phyloP scores from a whole-genome alignment of 148 eudicot species.

The Gaultheria prostrata region DNA sequence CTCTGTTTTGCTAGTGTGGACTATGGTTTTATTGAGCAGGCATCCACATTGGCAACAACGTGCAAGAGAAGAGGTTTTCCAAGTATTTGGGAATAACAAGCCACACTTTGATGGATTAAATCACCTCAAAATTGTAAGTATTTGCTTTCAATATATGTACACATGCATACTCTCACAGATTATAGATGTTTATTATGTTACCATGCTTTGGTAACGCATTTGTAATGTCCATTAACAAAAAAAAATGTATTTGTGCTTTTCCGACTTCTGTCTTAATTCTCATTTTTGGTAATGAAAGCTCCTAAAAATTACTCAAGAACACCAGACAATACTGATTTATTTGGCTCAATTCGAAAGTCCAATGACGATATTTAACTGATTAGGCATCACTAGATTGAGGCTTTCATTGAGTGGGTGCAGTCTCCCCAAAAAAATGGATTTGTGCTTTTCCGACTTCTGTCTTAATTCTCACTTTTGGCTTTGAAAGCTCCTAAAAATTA shows the following conservation, averaged over 20 bases:
- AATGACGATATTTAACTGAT: not conserved
- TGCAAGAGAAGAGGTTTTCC: conserved; percentile 20
- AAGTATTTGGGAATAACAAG: conserved; percentile 16
- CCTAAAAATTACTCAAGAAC: not conserved
- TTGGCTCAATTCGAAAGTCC: not conserved
- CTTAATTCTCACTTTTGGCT: not conserved
- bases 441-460: not conserved
- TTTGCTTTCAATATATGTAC: not conserved
- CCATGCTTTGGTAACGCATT: not conserved
- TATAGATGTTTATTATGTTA: not conserved
- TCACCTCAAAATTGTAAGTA: conserved; percentile 24
- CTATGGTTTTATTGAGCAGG: conserved; percentile 19
- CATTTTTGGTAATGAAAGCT: not conserved
- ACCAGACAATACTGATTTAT: not conserved
- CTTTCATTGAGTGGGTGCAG: not conserved
- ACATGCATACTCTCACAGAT: not conserved
- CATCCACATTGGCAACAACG: conserved; percentile 21
- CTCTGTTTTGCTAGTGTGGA: conserved; percentile 18
- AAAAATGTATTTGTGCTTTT: not conserved
- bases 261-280: not conserved
- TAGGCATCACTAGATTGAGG: not conserved
- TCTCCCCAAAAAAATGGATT: not conserved
- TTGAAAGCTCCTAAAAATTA: not conserved
- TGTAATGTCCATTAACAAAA: too few species aligned
- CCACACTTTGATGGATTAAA: conserved; percentile 19